phyloP scores from a whole-genome alignment of 805 yeast genomes.

The Zygotorulaspora chibaensis region DNA sequence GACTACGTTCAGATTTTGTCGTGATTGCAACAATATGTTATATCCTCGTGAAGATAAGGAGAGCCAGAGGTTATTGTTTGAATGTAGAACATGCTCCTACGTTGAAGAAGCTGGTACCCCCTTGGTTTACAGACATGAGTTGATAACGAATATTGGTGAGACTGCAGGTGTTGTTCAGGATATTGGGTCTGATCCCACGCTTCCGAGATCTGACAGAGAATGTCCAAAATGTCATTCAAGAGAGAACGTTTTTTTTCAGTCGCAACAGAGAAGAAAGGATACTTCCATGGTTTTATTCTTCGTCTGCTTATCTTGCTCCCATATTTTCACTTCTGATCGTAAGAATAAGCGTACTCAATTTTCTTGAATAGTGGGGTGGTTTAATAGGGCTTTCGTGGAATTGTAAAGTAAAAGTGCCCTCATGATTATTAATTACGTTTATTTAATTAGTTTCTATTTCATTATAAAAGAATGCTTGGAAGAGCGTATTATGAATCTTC shows the following conservation, averaged over 20 bases:
- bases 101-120: conserved; percentile 88
- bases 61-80: conserved; percentile 63
- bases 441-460: conserved; percentile 1
- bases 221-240: conserved; percentile 86
- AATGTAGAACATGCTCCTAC: conserved; percentile 92
- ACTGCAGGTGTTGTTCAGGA: conserved; percentile 97
- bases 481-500: background rate
- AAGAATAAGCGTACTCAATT: conserved; percentile 37
- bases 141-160: conserved; percentile 84
- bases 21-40: conserved; percentile 95
- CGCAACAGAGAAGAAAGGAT: conserved; percentile 91
- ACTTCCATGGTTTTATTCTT: conserved; percentile 93
- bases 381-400: conserved; percentile 1
- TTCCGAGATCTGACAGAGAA: conserved; percentile 90
- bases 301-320: conserved; percentile 84
- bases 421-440: conserved; percentile 2
- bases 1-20: conserved; percentile 95
- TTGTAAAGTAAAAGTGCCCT: background rate
- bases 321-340: conserved; percentile 47
- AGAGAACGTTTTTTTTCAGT: conserved; percentile 94
- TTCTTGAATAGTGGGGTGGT: background rate
- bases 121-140: conserved; percentile 86
- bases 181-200: conserved; percentile 94
- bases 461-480: background rate
- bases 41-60: conserved; percentile 94